These are phyloP conservation scores for Luffa acutangula DNA, from an alignment of 306 rosid genomes.

Conservation along the genomic window DNA sequence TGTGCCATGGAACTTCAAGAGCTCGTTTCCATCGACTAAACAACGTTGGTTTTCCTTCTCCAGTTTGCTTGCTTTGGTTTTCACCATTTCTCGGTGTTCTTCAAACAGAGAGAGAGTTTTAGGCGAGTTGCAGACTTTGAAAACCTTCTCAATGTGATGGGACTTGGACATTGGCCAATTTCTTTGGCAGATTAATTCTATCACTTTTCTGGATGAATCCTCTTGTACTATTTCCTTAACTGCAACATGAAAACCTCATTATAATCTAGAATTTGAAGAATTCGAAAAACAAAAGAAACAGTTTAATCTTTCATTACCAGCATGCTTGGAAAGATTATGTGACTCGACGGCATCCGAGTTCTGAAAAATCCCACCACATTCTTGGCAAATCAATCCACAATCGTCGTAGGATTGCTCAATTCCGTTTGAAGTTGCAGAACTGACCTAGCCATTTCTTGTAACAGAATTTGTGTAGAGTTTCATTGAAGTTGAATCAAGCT, in stretches of 20 bases:
- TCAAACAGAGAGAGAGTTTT: slow-evolving; percentile 36
- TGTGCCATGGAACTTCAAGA: slow-evolving; percentile 55
- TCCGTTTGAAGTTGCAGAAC: background rate
- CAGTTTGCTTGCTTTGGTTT: slow-evolving; percentile 27
- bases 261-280: background rate
- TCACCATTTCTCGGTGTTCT: slow-evolving; percentile 42
- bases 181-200: slow-evolving; percentile 44
- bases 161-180: slow-evolving; percentile 10
- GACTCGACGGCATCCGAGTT: background rate
- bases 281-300: background rate
- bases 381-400: slow-evolving; percentile 19
- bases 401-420: background rate
- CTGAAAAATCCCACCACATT: slow-evolving; percentile 26
- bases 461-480: background rate
- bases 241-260: slow-evolving; percentile 10
- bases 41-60: slow-evolving; percentile 41
- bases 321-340: slow-evolving; percentile 18
- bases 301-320: slow-evolving; percentile 25
- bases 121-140: slow-evolving; percentile 36
- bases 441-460: background rate
- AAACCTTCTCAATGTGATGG: slow-evolving; percentile 28
- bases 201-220: slow-evolving; percentile 34
- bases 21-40: slow-evolving; percentile 57
- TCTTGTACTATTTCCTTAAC: slow-evolving; percentile 34
- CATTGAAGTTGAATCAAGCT: too few species aligned